Percentiles rank a stretch among this genome's conserved stretches.
Conservation (phyloP, 768 basidiomycete genomes). For the Pleurotus giganteus region DNA sequence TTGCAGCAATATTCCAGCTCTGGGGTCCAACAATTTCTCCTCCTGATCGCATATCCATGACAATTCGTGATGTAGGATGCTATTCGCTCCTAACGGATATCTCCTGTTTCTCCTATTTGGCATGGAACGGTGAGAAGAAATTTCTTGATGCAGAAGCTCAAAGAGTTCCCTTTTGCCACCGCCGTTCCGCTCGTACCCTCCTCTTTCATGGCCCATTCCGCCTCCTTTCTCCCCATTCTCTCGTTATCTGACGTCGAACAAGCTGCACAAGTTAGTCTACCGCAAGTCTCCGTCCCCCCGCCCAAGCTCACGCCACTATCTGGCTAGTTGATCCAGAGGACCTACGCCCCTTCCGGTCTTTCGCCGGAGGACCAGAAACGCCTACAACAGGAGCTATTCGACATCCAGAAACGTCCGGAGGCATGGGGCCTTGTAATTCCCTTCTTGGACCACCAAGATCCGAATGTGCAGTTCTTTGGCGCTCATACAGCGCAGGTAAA, state of each 20-base stretch:
- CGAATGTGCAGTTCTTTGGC: conserved; percentile 91
- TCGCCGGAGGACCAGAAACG: conserved; percentile 60
- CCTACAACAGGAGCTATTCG: conserved; percentile 71
- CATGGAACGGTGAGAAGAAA: too few species aligned
- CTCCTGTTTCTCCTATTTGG: too few species aligned
- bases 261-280: conserved; percentile 54
- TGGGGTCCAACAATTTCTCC: too few species aligned
- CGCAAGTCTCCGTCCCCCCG: conserved; percentile 15
- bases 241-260: conserved; percentile 51
- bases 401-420: conserved; percentile 72
- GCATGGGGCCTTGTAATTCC: conserved; percentile 86
- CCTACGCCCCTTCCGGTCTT: conserved; percentile 52
- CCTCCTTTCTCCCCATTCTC: conserved; percentile 51
- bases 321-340: conserved; percentile 65
- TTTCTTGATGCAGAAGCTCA: too few species aligned
- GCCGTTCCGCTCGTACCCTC: too few species aligned
- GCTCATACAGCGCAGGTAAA: conserved; percentile 94
- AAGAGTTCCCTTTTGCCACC: too few species aligned
- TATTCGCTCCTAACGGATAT: too few species aligned
- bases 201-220: not conserved
- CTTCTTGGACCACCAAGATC: conserved; percentile 65
- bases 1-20: too few species aligned
- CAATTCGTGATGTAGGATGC: too few species aligned
- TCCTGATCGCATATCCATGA: too few species aligned
- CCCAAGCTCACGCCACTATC: conserved; percentile 13